These are phyloP conservation scores for Glarea lozoyensis DNA, from an alignment of 495 filamentous ascomycete species.

Conservation along the genomic window DNA sequence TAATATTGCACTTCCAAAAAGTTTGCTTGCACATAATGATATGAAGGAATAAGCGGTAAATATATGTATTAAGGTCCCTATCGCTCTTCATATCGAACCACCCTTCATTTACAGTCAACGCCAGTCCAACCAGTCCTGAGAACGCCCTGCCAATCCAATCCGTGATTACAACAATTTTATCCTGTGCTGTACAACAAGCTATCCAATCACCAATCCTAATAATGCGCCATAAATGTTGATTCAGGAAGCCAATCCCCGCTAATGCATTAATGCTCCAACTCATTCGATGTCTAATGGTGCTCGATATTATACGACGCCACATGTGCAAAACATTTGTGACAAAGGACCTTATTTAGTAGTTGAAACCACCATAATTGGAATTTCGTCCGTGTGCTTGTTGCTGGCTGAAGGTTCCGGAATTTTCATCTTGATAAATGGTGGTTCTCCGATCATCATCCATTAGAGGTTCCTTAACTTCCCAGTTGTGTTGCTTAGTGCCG, in stretches of 20 bases:
- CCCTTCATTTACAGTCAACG: neutral
- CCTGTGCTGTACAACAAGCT: too few species aligned
- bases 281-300: too few species aligned
- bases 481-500: slow-evolving; percentile 87
- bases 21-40: too few species aligned
- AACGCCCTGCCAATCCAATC: too few species aligned
- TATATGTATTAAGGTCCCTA: neutral
- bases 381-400: slow-evolving; percentile 6
- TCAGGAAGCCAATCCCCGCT: too few species aligned
- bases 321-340: too few species aligned
- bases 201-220: too few species aligned
- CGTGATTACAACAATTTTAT: too few species aligned
- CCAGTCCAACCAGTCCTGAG: neutral
- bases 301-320: too few species aligned
- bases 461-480: slow-evolving; percentile 94
- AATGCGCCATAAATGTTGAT: too few species aligned
- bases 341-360: slow-evolving; percentile 15
- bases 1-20: too few species aligned
- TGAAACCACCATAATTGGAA: slow-evolving; percentile 24
- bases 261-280: too few species aligned
- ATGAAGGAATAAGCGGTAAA: neutral
- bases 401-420: slow-evolving; percentile 10
- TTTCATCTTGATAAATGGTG: slow-evolving; percentile 46
- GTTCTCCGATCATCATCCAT: slow-evolving; percentile 79
- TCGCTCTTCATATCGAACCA: neutral